Evolutionary conservation across 2,329 filamentous ascomycete species (phyloP).

Genomic region (Venturiaceae sp.): DNA sequence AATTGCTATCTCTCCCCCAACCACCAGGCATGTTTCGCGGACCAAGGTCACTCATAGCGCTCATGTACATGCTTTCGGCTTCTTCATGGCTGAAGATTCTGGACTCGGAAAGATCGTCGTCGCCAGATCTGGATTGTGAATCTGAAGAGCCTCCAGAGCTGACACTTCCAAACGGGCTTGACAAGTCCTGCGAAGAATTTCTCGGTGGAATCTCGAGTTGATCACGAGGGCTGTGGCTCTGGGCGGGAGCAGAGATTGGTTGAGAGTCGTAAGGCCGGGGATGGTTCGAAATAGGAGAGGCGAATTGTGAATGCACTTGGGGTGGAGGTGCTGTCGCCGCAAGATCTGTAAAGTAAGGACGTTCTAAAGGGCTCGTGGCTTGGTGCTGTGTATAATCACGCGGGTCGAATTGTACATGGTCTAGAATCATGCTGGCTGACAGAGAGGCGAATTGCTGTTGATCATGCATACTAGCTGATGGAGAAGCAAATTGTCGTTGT

Average conservation of each 20-base stretch:
- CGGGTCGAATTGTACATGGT: background rate
- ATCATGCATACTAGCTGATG: background rate
- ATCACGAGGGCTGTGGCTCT: background rate
- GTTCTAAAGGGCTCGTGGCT: background rate
- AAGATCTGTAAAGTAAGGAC: background rate
- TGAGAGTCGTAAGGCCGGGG: background rate
- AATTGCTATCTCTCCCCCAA: conserved; percentile 2
- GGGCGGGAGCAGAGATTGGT: background rate
- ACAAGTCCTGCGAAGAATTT: background rate
- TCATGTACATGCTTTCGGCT: conserved; percentile 83
- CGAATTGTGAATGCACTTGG: background rate
- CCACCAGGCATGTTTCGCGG: conserved; percentile 8
- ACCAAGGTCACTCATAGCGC: conserved; percentile 41
- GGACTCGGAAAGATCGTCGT: conserved; percentile 43
- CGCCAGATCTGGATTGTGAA: background rate
- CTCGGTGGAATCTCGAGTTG: background rate
- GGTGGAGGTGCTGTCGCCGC: background rate
- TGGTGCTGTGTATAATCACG: background rate
- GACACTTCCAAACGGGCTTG: background rate
- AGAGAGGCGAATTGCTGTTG: background rate
- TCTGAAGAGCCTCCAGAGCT: background rate
- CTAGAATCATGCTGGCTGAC: conserved; percentile 2
- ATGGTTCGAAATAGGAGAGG: background rate
- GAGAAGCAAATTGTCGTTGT: background rate
- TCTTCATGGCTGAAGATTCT: conserved; percentile 70